Percentiles rank a stretch among this genome's conserved stretches.
These are phyloP conservation scores for Fusarium burgessii DNA, from an alignment of 2,329 filamentous ascomycete genomes.

Conservation along the genomic window DNA sequence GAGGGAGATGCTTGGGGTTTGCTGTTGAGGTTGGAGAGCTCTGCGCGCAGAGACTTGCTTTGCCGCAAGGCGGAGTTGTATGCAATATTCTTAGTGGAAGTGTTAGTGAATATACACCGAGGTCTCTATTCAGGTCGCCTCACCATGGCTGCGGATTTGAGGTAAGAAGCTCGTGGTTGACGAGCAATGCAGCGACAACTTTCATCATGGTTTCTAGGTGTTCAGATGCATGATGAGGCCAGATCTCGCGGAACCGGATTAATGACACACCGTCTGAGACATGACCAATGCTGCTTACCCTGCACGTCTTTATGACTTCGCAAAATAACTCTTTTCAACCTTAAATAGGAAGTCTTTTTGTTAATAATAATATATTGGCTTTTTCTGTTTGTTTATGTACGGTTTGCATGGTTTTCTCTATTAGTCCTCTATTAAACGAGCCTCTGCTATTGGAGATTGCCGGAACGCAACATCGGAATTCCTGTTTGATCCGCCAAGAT, in stretches of 20 bases:
- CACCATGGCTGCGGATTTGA: constrained; percentile 45
- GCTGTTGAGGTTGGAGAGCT: constrained; percentile 77
- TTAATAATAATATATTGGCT: too few relatives aligned
- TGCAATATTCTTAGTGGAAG: constrained; percentile 73
- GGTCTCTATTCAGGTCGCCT: background rate
- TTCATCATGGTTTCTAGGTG: constrained; percentile 39
- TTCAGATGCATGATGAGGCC: constrained; percentile 42
- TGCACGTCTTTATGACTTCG: background rate
- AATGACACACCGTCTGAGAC: constrained; percentile 16
- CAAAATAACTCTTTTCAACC: too few relatives aligned
- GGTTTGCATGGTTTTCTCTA: too few relatives aligned
- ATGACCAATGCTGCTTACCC: constrained; percentile 5
- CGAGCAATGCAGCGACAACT: constrained; percentile 22
- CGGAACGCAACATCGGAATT: too few relatives aligned
- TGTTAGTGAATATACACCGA: background rate
- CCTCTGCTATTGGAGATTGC: too few relatives aligned
- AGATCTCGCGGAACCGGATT: constrained; percentile 45
- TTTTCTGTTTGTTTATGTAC: too few relatives aligned
- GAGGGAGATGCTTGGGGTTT: constrained; percentile 71
- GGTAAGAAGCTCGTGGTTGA: constrained; percentile 13
- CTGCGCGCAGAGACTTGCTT: constrained; percentile 81
- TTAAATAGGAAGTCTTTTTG: background rate
- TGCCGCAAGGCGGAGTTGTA: constrained; percentile 91
- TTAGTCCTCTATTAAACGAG: too few relatives aligned
- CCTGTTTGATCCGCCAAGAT: too few relatives aligned